Base-by-base conservation (phyloP, 352 stramenopile species). In the Phytopythium oedochilum region DNA sequence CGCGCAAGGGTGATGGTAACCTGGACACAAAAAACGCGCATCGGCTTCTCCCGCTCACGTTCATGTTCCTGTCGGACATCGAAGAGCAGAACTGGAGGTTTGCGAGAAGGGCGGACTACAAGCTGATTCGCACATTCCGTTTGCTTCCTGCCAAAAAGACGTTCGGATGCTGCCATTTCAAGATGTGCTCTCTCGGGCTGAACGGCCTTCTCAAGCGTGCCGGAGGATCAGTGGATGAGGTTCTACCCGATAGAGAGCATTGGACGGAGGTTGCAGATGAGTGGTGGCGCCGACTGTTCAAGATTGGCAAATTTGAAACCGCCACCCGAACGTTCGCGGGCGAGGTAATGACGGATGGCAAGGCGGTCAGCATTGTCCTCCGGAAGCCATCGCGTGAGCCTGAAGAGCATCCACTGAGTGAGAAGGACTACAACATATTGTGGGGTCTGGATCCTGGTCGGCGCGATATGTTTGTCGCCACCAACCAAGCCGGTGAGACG, bases 391-490 rank as follows among this genome's bases (percentile, higher is more conserved):
- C 10, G 32, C 11, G 15, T 15, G 32, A 36, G 10, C 7, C 32
- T 4, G 32, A 6, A 36, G 32, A 36, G 32, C 11, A 3, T 2
- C 2, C 32, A 17, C 3, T 14, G 32, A 11, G 10, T 11, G 29
- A 34, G 57, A 14, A 55, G 29, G 36, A 61, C 26, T 61, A 51
- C 32, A 20, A 48, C 20, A 14, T 56, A 2, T 38, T 60, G 26
- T 63, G 55, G 60, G 56, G 55, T 15, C 55, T 68, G 12, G 53
- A 63, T 25, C 50, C 60, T 10, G 50, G 60, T 22, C 56, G 45
- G 0, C 34, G 20, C 3, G 48, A 63, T 51, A 1, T 63, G 28
- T 68, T 68, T 12, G 52, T 67, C 14, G 35, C 60, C 1, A 63
- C 55, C 0, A 67, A 61, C 32, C 55, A 67, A 20, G 34, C 26